phyloP scores from a whole-genome alignment of 495 filamentous ascomycete species.

The Penicillium taxi region DNA sequence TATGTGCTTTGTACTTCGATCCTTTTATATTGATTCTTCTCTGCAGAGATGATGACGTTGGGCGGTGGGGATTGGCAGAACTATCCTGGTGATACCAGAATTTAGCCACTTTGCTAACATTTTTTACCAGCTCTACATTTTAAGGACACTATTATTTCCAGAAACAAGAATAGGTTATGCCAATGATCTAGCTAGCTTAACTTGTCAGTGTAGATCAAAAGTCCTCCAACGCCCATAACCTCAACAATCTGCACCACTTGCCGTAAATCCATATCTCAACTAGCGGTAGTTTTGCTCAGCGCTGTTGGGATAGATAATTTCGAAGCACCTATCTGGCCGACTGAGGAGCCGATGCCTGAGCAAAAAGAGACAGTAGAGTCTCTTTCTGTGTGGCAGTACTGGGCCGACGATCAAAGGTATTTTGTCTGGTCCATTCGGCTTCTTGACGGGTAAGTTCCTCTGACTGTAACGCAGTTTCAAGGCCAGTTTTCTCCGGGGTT shows the following conservation, averaged over 20 bases:
- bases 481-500: conserved; percentile 5
- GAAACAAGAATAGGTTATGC: no score
- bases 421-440: conserved; percentile 6
- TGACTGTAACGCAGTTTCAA: conserved; percentile 11
- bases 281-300: no score
- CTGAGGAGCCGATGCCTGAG: conserved; percentile 35
- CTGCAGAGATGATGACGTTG: conserved; percentile 18
- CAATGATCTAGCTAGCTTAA: no score
- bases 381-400: conserved; percentile 55
- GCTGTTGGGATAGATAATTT: neutral
- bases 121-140: no score
- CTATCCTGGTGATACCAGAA: neutral
- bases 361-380: conserved; percentile 62
- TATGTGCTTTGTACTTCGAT: no score
- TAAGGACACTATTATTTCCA: no score
- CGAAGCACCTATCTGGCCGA: neutral
- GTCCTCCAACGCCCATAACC: no score
- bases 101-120: no score
- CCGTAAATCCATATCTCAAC: no score
- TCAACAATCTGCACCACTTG: no score
- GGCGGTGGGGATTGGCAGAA: conserved; percentile 29
- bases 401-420: conserved; percentile 32
- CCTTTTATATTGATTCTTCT: conserved; percentile 15
- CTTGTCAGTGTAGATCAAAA: no score
- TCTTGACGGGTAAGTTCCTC: conserved; percentile 1